These are phyloP conservation scores for Cladosporium halotolerans DNA, from an alignment of 2,329 filamentous ascomycete genomes.

Conservation along the genomic window DNA sequence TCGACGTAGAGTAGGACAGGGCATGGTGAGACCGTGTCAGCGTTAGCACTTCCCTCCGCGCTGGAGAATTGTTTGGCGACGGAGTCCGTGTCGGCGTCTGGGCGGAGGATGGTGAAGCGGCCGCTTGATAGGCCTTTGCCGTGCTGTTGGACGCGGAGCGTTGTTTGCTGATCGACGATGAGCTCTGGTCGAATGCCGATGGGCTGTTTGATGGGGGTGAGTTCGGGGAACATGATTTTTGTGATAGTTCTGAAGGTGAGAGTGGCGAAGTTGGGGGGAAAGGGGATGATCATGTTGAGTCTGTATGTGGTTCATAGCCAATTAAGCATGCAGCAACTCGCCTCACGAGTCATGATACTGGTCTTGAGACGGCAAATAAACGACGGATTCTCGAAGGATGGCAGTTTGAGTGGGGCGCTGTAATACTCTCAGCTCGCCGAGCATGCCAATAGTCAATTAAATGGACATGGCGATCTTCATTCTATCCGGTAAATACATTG, in stretches of 20 bases:
- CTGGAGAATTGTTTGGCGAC: neutral
- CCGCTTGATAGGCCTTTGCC: constrained; percentile 1
- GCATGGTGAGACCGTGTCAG: neutral
- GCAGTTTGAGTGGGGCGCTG: too few relatives aligned
- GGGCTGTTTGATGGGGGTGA: constrained; percentile 1
- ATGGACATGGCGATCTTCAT: too few relatives aligned
- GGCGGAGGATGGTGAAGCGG: constrained; percentile 3
- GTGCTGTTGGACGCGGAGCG: constrained; percentile 10
- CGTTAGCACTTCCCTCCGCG: neutral
- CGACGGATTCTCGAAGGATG: too few relatives aligned
- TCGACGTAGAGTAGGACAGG: constrained; percentile 2
- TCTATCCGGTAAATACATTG: too few relatives aligned
- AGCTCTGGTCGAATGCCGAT: constrained; percentile 9
- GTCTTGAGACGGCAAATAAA: too few relatives aligned
- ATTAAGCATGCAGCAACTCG: too few relatives aligned
- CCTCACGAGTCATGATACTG: too few relatives aligned
- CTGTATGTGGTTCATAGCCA: too few relatives aligned
- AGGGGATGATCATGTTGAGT: too few relatives aligned
- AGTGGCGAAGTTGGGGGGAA: too few relatives aligned
- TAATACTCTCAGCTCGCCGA: too few relatives aligned
- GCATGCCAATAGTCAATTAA: too few relatives aligned
- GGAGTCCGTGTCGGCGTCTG: neutral
- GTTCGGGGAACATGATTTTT: neutral
- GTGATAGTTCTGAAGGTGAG: neutral
- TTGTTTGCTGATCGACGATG: constrained; percentile 1